Evolutionary conservation across 2,329 filamentous ascomycete genomes (phyloP).

Genomic region (Colletotrichum truncatum): DNA sequence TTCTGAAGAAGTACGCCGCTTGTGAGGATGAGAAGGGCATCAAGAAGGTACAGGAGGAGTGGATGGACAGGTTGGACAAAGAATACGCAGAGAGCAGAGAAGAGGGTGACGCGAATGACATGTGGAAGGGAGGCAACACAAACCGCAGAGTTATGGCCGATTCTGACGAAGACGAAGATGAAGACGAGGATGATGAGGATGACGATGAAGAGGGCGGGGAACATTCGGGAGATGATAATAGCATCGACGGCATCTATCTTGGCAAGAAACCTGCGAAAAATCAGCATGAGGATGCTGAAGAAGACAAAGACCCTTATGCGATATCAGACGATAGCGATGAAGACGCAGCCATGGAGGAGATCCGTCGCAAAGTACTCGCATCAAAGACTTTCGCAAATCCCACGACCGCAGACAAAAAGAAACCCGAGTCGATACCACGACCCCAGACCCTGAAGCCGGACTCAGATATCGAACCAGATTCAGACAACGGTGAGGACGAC

Average conservation of each 20-base stretch:
- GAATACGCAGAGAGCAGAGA: conserved; percentile 86
- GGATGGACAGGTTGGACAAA: conserved; percentile 88
- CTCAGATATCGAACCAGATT: conserved; percentile 76
- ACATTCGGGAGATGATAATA: conserved; percentile 54
- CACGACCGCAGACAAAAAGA: conserved; percentile 57
- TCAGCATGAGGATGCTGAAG: conserved; percentile 52
- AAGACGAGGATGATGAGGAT: conserved; percentile 55
- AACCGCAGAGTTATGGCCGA: conserved; percentile 70
- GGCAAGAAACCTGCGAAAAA: conserved; percentile 58
- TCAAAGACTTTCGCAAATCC: conserved; percentile 87
- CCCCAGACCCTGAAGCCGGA: conserved; percentile 67
- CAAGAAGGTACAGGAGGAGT: conserved; percentile 85
- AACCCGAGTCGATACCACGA: conserved; percentile 70
- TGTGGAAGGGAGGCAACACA: conserved; percentile 91
- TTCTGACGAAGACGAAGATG: conserved; percentile 65
- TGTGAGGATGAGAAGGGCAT: conserved; percentile 84
- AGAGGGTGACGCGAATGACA: conserved; percentile 73
- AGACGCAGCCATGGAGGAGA: conserved; percentile 87
- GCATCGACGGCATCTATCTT: conserved; percentile 67
- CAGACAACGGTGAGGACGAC: conserved; percentile 72
- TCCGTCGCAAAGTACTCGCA: conserved; percentile 87
- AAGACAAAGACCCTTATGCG: conserved; percentile 73
- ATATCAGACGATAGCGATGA: conserved; percentile 86
- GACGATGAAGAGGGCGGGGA: conserved; percentile 55
- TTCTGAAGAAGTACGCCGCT: conserved; percentile 86